Base-by-base conservation (phyloP, 257 asterid species). In the Capsicum pubescens region DNA sequence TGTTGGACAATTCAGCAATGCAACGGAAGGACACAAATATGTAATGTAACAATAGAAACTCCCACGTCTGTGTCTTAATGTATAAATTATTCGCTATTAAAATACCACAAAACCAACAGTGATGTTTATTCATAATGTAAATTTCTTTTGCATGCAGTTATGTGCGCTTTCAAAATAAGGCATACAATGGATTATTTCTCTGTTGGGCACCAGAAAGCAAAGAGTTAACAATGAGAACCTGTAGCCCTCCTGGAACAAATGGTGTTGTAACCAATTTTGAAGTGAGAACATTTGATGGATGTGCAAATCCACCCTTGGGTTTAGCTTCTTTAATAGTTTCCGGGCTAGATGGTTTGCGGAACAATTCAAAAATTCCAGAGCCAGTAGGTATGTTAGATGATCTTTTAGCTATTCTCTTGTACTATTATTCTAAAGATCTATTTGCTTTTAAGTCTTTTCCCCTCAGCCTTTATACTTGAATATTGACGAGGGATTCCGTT, bases 121-220 rank as follows among this genome's bases (percentile, higher is more conserved):
- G 3, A 3, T 39, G 44, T 39, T 39, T 39, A 39, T 39, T 39
- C 44, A 39, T 39, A 39, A 39, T 39, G 3, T 39, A 4, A 39
- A 39, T 39, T 39, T 39, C 44, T 50, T 80, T 32, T 86, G 15
- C 44, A n/a, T 87, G 80, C 88, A 94, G 99, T 87, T 95, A 95
- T 84, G 99, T 94, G 69, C 98, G 99, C 54, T 83, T 95, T 86
- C 91, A 93, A 90, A 97, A 95, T 50, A 94, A 94, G 76, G 91
- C 90, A n/a, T 95, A 98, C 97, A 95, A 97, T 89, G 99, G 98
- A 86, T 96, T 97, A 52, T 94, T 92, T 83, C 91, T 83, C 32
- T 95, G 99, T 90, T 95, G 99, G 99, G 98, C 98, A 48, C 86
- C 55, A 85, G 98, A 95, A 87, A 95, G 92, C 81, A 89, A 85